Conservation (phyloP, 2,329 filamentous ascomycete species). For the Intubia oerlemansii region DNA sequence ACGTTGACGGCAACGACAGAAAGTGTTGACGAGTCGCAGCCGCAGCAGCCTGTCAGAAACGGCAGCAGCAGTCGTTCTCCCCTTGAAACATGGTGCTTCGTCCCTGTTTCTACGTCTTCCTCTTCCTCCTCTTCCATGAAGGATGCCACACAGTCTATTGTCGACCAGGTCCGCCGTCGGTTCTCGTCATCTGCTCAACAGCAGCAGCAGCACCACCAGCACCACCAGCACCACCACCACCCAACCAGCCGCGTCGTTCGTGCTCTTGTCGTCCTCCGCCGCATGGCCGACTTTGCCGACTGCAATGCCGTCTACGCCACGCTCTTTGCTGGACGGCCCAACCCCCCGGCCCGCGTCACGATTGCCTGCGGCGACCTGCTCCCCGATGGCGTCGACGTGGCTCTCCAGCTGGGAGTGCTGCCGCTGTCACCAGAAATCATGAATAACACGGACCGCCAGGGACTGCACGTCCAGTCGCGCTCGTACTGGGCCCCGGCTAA, state of each 20-base stretch:
- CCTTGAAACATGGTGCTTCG: conserved; percentile 14
- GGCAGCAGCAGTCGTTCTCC: no score
- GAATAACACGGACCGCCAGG: conserved; percentile 17
- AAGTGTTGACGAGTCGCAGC: no score
- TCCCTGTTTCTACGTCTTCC: no score
- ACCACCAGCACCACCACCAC: no score
- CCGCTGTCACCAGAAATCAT: no score
- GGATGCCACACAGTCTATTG: conserved; percentile 25
- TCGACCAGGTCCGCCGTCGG: conserved; percentile 20
- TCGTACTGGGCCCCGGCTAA: conserved; percentile 98
- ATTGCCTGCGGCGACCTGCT: conserved; percentile 50
- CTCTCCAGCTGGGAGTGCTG: conserved; percentile 22
- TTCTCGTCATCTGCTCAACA: conserved; percentile 12
- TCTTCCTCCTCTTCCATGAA: conserved; percentile 8
- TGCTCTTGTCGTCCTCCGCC: conserved; percentile 47
- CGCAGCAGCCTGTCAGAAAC: no score
- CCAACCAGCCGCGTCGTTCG: conserved; percentile 25
- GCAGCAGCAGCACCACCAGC: no score
- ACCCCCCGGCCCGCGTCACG: conserved; percentile 70
- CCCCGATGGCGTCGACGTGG: conserved; percentile 33
- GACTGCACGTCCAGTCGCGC: conserved; percentile 74
- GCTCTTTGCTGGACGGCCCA: conserved; percentile 48
- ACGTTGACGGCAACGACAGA: no score
- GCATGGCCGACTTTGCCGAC: conserved; percentile 56
- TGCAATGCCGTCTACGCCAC: conserved; percentile 59